Evolutionary conservation across 1,284 basidiomycete genomes (phyloP), one percentile per base, ranked within the genome.

Genomic region (Phlebopus sp.): DNA sequence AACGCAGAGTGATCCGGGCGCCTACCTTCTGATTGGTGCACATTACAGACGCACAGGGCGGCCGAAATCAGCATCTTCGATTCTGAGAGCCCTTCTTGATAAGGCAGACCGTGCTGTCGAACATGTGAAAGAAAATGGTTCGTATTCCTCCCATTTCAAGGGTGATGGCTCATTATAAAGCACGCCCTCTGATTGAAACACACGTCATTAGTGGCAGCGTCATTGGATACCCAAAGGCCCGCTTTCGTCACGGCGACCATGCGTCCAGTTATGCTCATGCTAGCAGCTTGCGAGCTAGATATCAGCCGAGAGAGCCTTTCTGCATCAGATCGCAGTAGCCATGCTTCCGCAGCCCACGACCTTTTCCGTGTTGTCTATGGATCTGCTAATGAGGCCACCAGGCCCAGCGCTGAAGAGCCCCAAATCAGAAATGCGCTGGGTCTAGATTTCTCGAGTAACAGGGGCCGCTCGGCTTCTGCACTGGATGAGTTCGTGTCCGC

Each of bases 31-130:
- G 29, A 49, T 67, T 25, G 53, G 56, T 13, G 62, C 66, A 29
- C 66, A 66, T 51, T 64, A 64, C 52, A 59, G 62, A 47, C 63
- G 66, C 37, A 64, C 62, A 42, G 64, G 59, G 42, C 66, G 66
- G 21, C 47, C 62, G 46, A 55, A 52, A 45, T 62, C 62, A 43
- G 62, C 62, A 11, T 47, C 64, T 38, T 41, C 57, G 34, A 55
- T 64, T 5, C 59, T 64, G 34, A 57, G 53, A 51, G 62, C 61
- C 6, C 43, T 64, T 9, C 53, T 64, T 13, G 48, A 54, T n/a
- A 53, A 5, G 25, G 30, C 62, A 23, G 47, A 53, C 29, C 36
- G 2, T 17, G 30, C 27, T 2, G 42, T 47, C 30, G 23, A 32
- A 30, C 11, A 35, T 31, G 51, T 53, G 30, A 61, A 66, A 45